phyloP scores from a whole-genome alignment of 2,329 filamentous ascomycete genomes.

The Penicillium occitanis region DNA sequence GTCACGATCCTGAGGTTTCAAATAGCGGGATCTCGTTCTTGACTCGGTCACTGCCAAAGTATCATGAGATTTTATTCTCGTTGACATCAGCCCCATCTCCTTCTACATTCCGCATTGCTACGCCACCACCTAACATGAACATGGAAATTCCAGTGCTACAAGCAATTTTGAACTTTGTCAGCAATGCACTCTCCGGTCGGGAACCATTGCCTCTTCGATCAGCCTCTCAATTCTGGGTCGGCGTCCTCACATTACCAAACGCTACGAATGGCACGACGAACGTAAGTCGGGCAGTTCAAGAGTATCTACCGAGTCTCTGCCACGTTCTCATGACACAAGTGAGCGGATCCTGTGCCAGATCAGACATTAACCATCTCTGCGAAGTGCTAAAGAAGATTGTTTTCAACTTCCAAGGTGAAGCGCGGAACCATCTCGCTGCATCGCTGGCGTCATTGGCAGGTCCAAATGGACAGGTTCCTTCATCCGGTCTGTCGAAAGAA shows the following conservation, averaged over 20 bases:
- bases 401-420: constrained; percentile 43
- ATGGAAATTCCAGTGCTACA: constrained; percentile 31
- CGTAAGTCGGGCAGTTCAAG: constrained; percentile 34
- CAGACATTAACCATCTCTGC: constrained; percentile 44
- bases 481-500: constrained; percentile 33
- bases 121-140: constrained; percentile 19
- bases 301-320: constrained; percentile 40
- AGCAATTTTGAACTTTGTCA: constrained; percentile 42
- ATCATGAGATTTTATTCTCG: constrained; percentile 40
- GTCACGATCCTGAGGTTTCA: constrained; percentile 44
- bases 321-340: constrained; percentile 43
- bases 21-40: constrained; percentile 49
- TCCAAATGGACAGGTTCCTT: constrained; percentile 14
- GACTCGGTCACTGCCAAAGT: constrained; percentile 44
- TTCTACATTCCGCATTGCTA: constrained; percentile 9
- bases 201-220: constrained; percentile 51
- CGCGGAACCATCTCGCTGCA: constrained; percentile 38
- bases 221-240: constrained; percentile 46
- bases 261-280: constrained; percentile 19
- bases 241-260: constrained; percentile 37
- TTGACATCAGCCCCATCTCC: constrained; percentile 30
- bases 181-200: constrained; percentile 41
- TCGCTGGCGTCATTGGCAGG: constrained; percentile 35
- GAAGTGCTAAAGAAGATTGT: constrained; percentile 44
- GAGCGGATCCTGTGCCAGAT: constrained; percentile 46